Base-by-base conservation (phyloP, 108 stramenopile species). In the Cyclostephanos invisitatus region DNA sequence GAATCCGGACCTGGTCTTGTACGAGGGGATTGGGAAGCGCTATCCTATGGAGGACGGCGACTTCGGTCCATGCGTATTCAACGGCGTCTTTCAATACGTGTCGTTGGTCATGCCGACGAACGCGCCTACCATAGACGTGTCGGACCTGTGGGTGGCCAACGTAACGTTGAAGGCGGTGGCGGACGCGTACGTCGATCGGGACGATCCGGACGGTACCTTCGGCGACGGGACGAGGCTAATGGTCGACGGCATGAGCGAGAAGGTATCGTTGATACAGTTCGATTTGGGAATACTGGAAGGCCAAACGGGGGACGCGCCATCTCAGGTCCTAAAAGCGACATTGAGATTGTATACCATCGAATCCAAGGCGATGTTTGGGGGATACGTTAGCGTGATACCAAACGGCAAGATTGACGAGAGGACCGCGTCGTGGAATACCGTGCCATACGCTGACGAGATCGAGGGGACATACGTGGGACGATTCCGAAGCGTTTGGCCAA, bases 341-440 rank as follows among this genome's bases (percentile, higher is more conserved):
- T 47, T 80, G 11, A 25, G 48, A 18, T 24, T 80, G 72, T 64
- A 73, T 51, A 49, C 78, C 28, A 22, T 68, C 62, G 46, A n/a
- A n/a, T 68, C 53, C 5, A 38, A 49, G 40, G 53, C 20, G 49
- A 63, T 37, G 10, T 66, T 48, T 24, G 73, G 73, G 28, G 73
- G 28, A 12, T 53, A 59, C 35, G 63, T 74, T 24, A 29, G 27
- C 3, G 28, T 74, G 0, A 42, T 65, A n/a, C 54, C 55, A 11
- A 57, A 65, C 32, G 64, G 63, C 11, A 44, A 74, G 24, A 65
- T 74, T 22, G 64, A 74, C 21, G 73, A 72, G 40, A 22, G 14
- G 18, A 38, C 25, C 9, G 36, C 73, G 1, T 46, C 42, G 25
- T 74, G 73, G 73, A 42, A 20, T 38, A 57, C 47, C 18, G 44